Evolutionary conservation across 2,329 filamentous ascomycete species (phyloP), one percentile per base, ranked within the genome.

Genomic region (Neonectria faginata): DNA sequence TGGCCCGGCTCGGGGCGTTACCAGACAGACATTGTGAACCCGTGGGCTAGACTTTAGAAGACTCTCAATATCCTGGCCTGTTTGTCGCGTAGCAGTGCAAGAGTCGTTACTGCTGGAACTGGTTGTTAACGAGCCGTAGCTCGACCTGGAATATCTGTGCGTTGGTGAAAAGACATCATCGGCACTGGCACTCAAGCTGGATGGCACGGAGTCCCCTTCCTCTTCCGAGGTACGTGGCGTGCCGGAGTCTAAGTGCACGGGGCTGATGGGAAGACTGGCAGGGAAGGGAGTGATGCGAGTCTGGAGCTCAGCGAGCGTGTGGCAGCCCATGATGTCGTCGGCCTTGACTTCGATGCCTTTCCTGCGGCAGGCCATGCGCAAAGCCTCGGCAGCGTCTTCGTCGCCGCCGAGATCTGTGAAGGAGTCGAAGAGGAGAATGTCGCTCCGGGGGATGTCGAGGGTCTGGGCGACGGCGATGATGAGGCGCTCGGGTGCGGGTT

Each of bases 1-100:
- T 14, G 81, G 78, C 9, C 84, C 84, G 10, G 84, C 84, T 61
- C 80, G 82, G 18, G 84, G 84, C 31, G 76, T 80, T 22, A 86
- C 76, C 14, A 85, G 74, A 45, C 78, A 80, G 14, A 81, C 79
- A 63, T 75, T 79, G 27, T 76, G 79, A 14, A 86, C 78, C 20
- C 78, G 76, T 25, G 74, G 77, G 29, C 80, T 80, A 18, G 78
- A 77, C 36, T 74, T 77, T 2, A 85, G 72, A 12, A 82, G 75
- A 52, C 79, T 73, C 65, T 84, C 81, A 18, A 77, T 59, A 36
- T 70, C 66, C 45, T 66, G 62, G 20, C 59, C 64, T 29, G 53
- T 58, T 12, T 39, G 47, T 41, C 44, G 53, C 11, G 52, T 57
- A 20, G 44, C 36, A 33, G 50, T n/a, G 50, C 47, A 51, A 39